These are phyloP conservation scores for Pyrus pyrifolia DNA, from an alignment of 306 rosid species.

Conservation along the genomic window DNA sequence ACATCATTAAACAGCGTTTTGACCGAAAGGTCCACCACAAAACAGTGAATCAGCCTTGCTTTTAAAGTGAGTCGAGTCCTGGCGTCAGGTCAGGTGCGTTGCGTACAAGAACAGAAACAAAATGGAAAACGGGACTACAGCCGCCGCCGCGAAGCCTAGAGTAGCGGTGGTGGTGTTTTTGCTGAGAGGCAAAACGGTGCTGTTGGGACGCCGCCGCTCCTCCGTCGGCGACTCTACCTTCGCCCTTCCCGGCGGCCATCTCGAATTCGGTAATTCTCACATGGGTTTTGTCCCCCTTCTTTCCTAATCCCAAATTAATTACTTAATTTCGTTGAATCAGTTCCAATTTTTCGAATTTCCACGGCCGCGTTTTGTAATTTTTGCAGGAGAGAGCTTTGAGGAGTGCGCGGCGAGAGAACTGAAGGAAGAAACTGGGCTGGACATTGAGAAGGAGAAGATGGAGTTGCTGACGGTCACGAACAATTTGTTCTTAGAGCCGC, in stretches of 20 bases:
- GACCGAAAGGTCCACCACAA: not conserved
- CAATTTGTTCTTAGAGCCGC: constrained; percentile 34
- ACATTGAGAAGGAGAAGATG: constrained; percentile 10
- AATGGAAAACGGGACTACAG: constrained; percentile 22
- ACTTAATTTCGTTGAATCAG: not conserved
- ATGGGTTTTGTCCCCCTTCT: not conserved
- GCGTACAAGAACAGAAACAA: not conserved
- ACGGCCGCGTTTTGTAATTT: not conserved
- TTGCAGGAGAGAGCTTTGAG: constrained; percentile 60
- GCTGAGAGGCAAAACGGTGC: constrained; percentile 14
- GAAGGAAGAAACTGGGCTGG: constrained; percentile 71
- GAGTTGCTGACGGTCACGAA: constrained; percentile 52
- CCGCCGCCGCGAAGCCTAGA: constrained; percentile 25
- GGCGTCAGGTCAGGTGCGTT: not conserved
- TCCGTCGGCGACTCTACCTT: constrained; percentile 18
- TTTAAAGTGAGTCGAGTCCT: not conserved
- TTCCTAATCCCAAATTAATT: not conserved
- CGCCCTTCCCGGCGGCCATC: constrained; percentile 31
- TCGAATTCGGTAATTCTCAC: constrained; percentile 17
- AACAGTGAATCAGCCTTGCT: not conserved
- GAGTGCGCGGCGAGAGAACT: constrained; percentile 62
- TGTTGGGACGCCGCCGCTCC: constrained; percentile 25
- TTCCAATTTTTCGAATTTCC: not conserved
- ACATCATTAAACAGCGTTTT: not conserved
- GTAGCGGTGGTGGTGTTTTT: constrained; percentile 54